phyloP scores from a whole-genome alignment of 768 basidiomycete genomes.

The Tulasnella sp. region DNA sequence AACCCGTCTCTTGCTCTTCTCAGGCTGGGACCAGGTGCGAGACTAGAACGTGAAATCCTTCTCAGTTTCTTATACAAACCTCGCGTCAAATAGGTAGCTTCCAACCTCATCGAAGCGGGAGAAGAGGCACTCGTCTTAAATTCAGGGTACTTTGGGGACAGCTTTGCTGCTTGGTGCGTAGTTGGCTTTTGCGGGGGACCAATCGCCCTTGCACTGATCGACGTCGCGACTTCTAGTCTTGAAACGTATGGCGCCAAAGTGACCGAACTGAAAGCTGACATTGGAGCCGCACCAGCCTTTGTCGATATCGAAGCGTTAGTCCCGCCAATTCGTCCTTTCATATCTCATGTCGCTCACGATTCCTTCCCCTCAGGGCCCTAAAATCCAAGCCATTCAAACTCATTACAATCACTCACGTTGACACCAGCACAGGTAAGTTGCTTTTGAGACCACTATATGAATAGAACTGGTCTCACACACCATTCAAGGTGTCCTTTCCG shows the following conservation, averaged over 20 bases:
- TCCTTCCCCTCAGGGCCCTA: constrained; percentile 40
- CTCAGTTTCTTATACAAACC: not conserved
- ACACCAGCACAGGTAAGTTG: constrained; percentile 66
- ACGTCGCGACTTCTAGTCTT: constrained; percentile 43
- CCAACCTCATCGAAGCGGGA: constrained; percentile 70
- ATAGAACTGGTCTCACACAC: not conserved
- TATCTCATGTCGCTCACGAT: not conserved
- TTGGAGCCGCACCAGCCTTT: constrained; percentile 66
- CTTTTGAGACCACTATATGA: not conserved
- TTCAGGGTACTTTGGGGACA: constrained; percentile 90
- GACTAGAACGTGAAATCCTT: not conserved
- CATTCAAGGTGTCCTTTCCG: constrained; percentile 65
- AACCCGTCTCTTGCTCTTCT: not conserved
- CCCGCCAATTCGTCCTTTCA: not conserved
- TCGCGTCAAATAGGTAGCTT: constrained; percentile 52
- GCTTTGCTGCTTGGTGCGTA: constrained; percentile 75
- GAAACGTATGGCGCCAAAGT: constrained; percentile 84
- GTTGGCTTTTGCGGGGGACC: constrained; percentile 5
- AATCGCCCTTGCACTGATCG: not conserved
- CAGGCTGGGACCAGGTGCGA: constrained; percentile 82
- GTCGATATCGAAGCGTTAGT: constrained; percentile 45
- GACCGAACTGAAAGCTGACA: constrained; percentile 68
- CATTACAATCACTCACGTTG: constrained; percentile 90
- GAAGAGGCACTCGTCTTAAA: constrained; percentile 77
- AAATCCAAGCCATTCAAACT: constrained; percentile 77